A percentile compares a stretch with the other conserved stretches of the same genome.
Conservation (phyloP, 2,329 filamentous ascomycete species). For the Penicillium polonicum region DNA sequence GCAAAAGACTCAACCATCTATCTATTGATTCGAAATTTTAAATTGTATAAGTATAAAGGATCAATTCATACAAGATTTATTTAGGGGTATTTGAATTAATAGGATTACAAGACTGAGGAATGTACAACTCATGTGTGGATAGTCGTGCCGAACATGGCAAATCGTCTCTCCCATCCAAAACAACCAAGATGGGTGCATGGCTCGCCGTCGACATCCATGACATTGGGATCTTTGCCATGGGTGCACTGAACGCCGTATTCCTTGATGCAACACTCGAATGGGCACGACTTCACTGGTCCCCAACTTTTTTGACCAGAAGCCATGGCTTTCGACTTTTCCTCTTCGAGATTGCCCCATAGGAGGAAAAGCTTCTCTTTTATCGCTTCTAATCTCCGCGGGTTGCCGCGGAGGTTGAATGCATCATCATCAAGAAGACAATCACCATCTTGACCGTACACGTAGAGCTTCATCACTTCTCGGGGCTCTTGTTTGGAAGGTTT, state of each 20-base stretch:
- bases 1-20: slow-evolving; percentile 3
- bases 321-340: slow-evolving; percentile 54
- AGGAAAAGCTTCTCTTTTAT: slow-evolving; percentile 71
- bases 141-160: slow-evolving; percentile 64
- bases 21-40: slow-evolving; percentile 4
- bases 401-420: slow-evolving; percentile 57
- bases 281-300: slow-evolving; percentile 47
- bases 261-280: slow-evolving; percentile 68
- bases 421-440: slow-evolving; percentile 57
- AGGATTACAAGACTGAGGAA: background rate
- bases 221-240: slow-evolving; percentile 38
- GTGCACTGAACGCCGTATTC: slow-evolving; percentile 63
- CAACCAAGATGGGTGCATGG: slow-evolving; percentile 43
- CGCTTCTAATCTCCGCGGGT: slow-evolving; percentile 48
- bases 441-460: slow-evolving; percentile 62
- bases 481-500: slow-evolving; percentile 34
- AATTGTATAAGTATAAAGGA: slow-evolving; percentile 14
- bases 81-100: slow-evolving; percentile 3
- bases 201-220: slow-evolving; percentile 37
- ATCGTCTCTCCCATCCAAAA: slow-evolving; percentile 61
- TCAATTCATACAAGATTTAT: slow-evolving; percentile 3
- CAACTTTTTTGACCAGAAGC: slow-evolving; percentile 16
- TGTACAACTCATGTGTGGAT: slow-evolving; percentile 44
- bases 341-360: slow-evolving; percentile 84
- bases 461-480: slow-evolving; percentile 60